Percentiles rank a stretch among this genome's conserved stretches.
phyloP scores from a whole-genome alignment of 2,329 filamentous ascomycete genomes.

The Geoglossum cookeanum region DNA sequence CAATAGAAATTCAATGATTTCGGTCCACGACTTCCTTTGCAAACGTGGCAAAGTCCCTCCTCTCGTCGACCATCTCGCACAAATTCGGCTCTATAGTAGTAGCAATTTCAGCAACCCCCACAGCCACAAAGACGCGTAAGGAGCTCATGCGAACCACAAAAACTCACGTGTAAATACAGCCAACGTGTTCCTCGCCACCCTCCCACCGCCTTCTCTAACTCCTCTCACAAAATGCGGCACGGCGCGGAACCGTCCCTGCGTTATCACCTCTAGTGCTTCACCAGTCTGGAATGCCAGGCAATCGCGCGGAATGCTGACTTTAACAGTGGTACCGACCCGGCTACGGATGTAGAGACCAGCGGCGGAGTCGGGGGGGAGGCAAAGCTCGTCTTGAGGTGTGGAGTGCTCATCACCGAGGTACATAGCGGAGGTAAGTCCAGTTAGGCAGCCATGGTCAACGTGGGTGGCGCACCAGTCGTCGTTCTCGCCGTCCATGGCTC shows the following conservation, averaged over 20 bases:
- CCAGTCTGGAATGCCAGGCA: constrained; percentile 94
- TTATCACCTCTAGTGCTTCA: constrained; percentile 79
- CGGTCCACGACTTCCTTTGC: constrained; percentile 33
- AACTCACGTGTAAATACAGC: constrained; percentile 68
- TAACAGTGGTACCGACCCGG: constrained; percentile 61
- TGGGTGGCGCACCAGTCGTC: constrained; percentile 93
- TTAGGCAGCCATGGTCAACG: constrained; percentile 83
- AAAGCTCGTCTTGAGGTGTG: constrained; percentile 13
- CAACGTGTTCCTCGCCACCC: constrained; percentile 65
- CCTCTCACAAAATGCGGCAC: constrained; percentile 92
- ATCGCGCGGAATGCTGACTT: constrained; percentile 78
- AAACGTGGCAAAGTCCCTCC: constrained; percentile 56
- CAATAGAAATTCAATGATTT: constrained; percentile 20
- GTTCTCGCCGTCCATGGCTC: constrained; percentile 23
- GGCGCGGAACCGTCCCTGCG: constrained; percentile 74
- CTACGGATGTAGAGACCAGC: constrained; percentile 92
- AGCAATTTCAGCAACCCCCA: not conserved
- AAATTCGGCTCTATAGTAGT: constrained; percentile 50
- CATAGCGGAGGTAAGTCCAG: constrained; percentile 87
- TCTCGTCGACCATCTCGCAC: constrained; percentile 54
- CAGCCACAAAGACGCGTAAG: not conserved
- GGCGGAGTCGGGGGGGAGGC: constrained; percentile 53
- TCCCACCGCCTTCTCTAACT: constrained; percentile 31
- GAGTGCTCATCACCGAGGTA: constrained; percentile 61
- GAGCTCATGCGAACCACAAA: not conserved